Evolutionary conservation across 768 basidiomycete species (phyloP).

Genomic region (Grammothele lineata): DNA sequence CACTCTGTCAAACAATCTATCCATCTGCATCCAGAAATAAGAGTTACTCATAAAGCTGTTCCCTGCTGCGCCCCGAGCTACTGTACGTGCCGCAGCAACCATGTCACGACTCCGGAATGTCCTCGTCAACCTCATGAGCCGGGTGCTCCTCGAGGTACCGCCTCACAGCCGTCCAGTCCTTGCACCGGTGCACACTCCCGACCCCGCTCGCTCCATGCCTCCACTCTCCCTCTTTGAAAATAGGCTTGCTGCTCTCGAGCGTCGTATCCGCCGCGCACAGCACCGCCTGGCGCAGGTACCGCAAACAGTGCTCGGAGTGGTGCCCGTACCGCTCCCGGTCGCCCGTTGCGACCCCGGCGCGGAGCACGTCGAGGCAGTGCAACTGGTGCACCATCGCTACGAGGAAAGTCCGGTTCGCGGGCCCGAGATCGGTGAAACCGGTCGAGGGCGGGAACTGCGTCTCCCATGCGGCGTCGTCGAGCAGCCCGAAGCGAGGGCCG

Average conservation of each 20-base stretch:
- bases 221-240: conserved; percentile 1
- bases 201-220: conserved; percentile 11
- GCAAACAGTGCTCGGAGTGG: conserved; percentile 26
- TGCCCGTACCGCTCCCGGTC: conserved; percentile 8
- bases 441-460: conserved; percentile 22
- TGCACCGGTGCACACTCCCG: conserved; percentile 14
- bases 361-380: conserved; percentile 26
- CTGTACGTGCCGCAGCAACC: too few species aligned
- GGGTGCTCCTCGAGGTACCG: conserved; percentile 14
- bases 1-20: too few species aligned
- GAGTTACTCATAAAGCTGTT: too few species aligned
- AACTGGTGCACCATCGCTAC: conserved; percentile 26
- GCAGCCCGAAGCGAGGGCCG: conserved; percentile 26
- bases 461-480: conserved; percentile 34
- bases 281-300: conserved; percentile 23
- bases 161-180: conserved; percentile 18
- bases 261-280: conserved; percentile 27
- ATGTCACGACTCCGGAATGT: too few species aligned
- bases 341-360: conserved; percentile 9
- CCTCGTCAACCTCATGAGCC: too few species aligned
- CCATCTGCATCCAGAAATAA: too few species aligned
- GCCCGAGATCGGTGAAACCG: conserved; percentile 10
- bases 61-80: too few species aligned
- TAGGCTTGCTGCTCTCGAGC: conserved; percentile 19
- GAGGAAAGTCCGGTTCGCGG: conserved; percentile 16